These are phyloP conservation scores for Globisporangium cylindrosporum DNA, from an alignment of 352 stramenopile genomes.

Conservation along the genomic window DNA sequence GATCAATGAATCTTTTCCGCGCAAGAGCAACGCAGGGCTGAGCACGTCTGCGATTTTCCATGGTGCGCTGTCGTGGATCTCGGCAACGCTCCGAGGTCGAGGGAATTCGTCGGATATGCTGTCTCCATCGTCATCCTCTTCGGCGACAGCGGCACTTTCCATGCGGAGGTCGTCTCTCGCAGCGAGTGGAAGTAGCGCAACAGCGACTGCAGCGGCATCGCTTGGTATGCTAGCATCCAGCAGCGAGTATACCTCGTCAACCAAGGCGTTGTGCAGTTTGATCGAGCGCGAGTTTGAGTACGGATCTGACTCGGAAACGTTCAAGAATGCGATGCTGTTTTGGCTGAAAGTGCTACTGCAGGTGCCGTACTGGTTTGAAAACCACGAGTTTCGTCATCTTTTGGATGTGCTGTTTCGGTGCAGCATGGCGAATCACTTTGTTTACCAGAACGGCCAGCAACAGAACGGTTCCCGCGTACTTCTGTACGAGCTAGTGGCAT, in stretches of 20 bases:
- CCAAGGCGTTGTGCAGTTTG: slow-evolving; percentile 47
- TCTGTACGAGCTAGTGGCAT: slow-evolving; percentile 35
- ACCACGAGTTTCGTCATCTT: slow-evolving; percentile 59
- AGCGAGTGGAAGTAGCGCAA: slow-evolving; percentile 18
- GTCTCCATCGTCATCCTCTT: slow-evolving; percentile 28
- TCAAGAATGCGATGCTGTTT: slow-evolving; percentile 43
- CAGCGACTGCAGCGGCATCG: slow-evolving; percentile 34
- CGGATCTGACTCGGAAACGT: slow-evolving; percentile 32
- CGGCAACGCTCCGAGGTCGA: slow-evolving; percentile 40
- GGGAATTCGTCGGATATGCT: slow-evolving; percentile 29
- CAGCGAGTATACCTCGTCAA: slow-evolving; percentile 46
- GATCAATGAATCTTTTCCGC: slow-evolving; percentile 57
- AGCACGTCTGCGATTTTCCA: slow-evolving; percentile 57
- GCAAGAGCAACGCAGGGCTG: slow-evolving; percentile 40
- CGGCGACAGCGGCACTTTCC: slow-evolving; percentile 38
- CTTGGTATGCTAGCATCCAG: slow-evolving; percentile 45
- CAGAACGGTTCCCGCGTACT: slow-evolving; percentile 13
- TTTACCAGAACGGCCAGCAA: neutral
- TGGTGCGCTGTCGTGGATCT: slow-evolving; percentile 61
- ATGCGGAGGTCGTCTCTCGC: slow-evolving; percentile 54
- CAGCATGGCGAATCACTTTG: slow-evolving; percentile 38
- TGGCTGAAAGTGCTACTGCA: slow-evolving; percentile 66
- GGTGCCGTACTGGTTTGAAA: slow-evolving; percentile 81
- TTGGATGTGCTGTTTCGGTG: slow-evolving; percentile 67
- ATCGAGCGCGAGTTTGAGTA: slow-evolving; percentile 67